Conservation (phyloP, 2,329 filamentous ascomycete species). For the Cercospora sp. region DNA sequence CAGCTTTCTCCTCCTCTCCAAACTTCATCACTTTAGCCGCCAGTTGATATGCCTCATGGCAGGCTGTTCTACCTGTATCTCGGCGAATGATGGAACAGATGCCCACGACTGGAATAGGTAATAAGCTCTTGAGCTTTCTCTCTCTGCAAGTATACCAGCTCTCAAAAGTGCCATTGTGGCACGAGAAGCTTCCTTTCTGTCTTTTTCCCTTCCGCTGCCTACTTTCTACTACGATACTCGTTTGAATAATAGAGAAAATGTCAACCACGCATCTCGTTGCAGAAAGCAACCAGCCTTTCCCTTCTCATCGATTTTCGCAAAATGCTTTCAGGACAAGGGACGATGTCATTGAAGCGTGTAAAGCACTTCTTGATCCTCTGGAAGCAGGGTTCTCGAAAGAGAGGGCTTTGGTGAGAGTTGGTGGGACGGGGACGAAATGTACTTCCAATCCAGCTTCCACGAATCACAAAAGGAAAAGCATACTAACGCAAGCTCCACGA, state of each 20-base stretch:
- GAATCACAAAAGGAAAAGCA: neutral
- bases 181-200: neutral
- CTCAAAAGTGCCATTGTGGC: neutral
- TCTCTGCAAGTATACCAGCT: neutral
- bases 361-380: conserved; percentile 66
- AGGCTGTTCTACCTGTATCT: neutral
- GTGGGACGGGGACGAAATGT: conserved; percentile 69
- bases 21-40: neutral
- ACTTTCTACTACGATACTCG: neutral
- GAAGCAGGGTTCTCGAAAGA: conserved; percentile 69
- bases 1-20: neutral
- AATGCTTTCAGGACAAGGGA: conserved; percentile 45
- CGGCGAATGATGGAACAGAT: neutral
- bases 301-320: conserved; percentile 45
- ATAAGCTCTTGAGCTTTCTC: neutral
- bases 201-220: neutral
- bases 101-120: neutral
- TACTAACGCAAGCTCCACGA: neutral
- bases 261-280: conserved; percentile 27
- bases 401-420: conserved; percentile 66
- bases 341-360: conserved; percentile 46
- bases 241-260: neutral
- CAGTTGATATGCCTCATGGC: neutral
- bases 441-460: conserved; percentile 5
- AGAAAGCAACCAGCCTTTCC: conserved; percentile 45